A percentile compares a stretch with the other conserved stretches of the same genome.
Conservation (phyloP, 164 flowering plant genomes). For the Vitis amurensis region DNA sequence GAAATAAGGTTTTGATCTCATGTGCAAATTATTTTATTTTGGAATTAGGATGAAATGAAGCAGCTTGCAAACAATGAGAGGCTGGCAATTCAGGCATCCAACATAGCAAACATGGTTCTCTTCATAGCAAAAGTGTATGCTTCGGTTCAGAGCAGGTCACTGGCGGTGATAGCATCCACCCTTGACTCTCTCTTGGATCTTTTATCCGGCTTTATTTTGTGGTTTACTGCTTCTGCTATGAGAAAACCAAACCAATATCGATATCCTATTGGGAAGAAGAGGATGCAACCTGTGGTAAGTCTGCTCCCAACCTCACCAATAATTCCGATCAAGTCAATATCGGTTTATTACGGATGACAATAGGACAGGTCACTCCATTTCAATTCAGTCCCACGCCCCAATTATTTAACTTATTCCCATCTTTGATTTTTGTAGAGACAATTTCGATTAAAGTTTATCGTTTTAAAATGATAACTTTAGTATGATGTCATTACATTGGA, state of each 20-base stretch:
- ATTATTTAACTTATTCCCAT: too few relatives aligned
- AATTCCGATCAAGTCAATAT: too few relatives aligned
- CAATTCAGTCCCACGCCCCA: too few relatives aligned
- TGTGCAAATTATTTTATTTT: too few relatives aligned
- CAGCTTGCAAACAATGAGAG: slow-evolving; percentile 56
- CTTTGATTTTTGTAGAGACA: too few relatives aligned
- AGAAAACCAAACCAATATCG: slow-evolving; percentile 55
- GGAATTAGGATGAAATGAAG: slow-evolving; percentile 55
- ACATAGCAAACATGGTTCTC: slow-evolving; percentile 60
- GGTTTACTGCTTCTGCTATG: slow-evolving; percentile 79
- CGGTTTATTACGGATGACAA: too few relatives aligned
- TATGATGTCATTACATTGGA: too few relatives aligned
- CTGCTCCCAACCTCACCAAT: too few relatives aligned
- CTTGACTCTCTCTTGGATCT: slow-evolving; percentile 77
- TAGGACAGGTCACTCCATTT: too few relatives aligned
- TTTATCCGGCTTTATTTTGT: slow-evolving; percentile 72
- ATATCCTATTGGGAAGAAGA: slow-evolving; percentile 72
- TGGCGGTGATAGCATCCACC: slow-evolving; percentile 88
- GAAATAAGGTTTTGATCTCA: too few relatives aligned
- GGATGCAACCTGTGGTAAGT: slow-evolving; percentile 85
- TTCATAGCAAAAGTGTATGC: slow-evolving; percentile 74
- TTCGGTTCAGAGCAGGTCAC: slow-evolving; percentile 63
- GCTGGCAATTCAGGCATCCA: slow-evolving; percentile 54
- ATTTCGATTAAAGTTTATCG: too few relatives aligned
- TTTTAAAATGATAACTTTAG: too few relatives aligned